Evolutionary conservation across 2,329 filamentous ascomycete genomes (phyloP), one percentile per base, ranked within the genome.

Genomic region (Pyrenochaeta sp.): DNA sequence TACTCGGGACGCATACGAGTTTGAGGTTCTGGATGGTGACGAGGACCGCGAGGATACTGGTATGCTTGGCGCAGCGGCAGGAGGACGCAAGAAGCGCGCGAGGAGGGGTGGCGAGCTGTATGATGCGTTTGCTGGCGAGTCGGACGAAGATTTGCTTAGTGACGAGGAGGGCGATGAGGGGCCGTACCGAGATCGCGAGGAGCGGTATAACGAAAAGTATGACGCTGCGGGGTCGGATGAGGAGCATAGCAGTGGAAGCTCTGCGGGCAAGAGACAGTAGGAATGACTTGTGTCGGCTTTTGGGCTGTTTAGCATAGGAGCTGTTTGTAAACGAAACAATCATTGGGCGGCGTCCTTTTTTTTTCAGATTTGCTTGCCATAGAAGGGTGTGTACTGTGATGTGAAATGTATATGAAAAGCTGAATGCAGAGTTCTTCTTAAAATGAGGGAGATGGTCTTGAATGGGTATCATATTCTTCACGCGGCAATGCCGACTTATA

Each of bases 61-160:
- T 47, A 56, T 71, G 58, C 46, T 72, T 15, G 60, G 74, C 65
- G 47, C 68, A 41, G 48, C 67, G 21, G 56, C 61, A 13, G 60
- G 58, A 22, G 64, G 67, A 14, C 53, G 64, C 70, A 71, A 45
- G 72, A 77, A 74, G 13, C 78, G 81, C 54, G 58, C 80, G 72
- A 69, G 77, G 54, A 77, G 90, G 14, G 94, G 90, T 2, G 91
- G 93, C 19, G 93, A 97, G 75, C 76, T 99, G 30, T 99, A 99
- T 69, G 94, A 99, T 77, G 94, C 94, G 4, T 99, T 99, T 78
- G 94, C 94, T 0, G 92, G 90, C 11, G 93, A 91, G 38, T 93
- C 93, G 44, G 92, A 94, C 44, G 88, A 90, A 41, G 85, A 88
- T 46, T 62, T 83, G 27, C 74, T 83, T 46, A 73, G 71, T 22